A percentile compares a stretch with the other conserved stretches of the same genome.
phyloP scores from a whole-genome alignment of 805 yeast species.

The Candida verbasci region DNA sequence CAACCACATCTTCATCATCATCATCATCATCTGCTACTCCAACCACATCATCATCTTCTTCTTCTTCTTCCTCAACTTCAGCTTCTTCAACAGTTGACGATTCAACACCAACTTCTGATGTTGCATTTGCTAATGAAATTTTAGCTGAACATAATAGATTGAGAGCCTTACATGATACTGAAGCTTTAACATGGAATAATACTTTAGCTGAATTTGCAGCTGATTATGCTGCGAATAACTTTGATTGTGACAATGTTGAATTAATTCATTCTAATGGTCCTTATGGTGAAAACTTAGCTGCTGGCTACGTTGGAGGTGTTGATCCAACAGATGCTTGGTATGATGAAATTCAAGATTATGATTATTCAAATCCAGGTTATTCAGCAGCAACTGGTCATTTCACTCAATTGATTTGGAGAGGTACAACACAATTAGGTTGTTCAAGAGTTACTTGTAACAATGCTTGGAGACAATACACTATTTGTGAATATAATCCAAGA shows the following conservation, averaged over 20 bases:
- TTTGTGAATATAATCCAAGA: constrained; percentile 61
- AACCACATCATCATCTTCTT: constrained; percentile 1
- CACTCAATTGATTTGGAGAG: constrained; percentile 72
- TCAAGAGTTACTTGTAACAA: constrained; percentile 46
- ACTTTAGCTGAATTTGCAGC: constrained; percentile 32
- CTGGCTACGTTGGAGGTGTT: constrained; percentile 55
- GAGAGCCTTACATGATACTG: constrained; percentile 34
- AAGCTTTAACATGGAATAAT: constrained; percentile 27
- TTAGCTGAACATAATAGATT: constrained; percentile 32
- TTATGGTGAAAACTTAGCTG: constrained; percentile 77
- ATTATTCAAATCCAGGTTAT: constrained; percentile 49
- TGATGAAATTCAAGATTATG: constrained; percentile 54
- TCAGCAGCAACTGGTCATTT: constrained; percentile 66
- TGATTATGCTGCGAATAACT: constrained; percentile 46
- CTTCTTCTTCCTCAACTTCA: background rate
- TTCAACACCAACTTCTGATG: constrained; percentile 1
- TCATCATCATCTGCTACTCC: constrained; percentile 2
- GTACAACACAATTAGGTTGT: constrained; percentile 62
- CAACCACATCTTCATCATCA: background rate
- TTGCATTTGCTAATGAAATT: constrained; percentile 23
- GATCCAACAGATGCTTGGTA: constrained; percentile 73
- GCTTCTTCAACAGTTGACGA: background rate
- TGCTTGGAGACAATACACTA: constrained; percentile 55
- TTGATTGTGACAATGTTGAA: constrained; percentile 54
- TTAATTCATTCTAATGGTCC: constrained; percentile 61